Evolutionary conservation across 106 monocot genomes (phyloP).

Genomic region (Dioscorea alata): DNA sequence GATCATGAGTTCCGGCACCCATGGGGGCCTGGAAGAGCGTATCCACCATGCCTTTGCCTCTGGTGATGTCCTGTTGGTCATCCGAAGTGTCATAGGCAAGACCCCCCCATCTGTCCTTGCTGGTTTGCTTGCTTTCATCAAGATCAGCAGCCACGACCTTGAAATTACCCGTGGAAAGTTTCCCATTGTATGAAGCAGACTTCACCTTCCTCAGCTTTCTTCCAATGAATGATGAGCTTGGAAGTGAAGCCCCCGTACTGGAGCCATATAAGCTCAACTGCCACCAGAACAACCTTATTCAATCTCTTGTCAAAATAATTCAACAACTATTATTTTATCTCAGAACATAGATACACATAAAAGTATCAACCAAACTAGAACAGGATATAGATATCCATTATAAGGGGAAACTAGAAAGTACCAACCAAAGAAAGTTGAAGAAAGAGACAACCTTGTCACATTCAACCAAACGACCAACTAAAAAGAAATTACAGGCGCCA

Average conservation of each 20-base stretch:
- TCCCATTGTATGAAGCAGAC: conserved; percentile 18
- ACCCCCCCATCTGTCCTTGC: conserved; percentile 26
- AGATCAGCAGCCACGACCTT: conserved; percentile 35
- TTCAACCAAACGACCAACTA: not conserved
- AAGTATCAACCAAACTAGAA: not conserved
- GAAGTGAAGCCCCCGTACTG: conserved; percentile 4
- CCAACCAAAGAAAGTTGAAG: no score
- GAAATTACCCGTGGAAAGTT: conserved; percentile 18
- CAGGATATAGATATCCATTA: not conserved
- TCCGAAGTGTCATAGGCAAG: conserved; percentile 45
- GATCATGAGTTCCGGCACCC: conserved; percentile 38
- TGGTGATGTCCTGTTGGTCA: conserved; percentile 60
- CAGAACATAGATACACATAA: not conserved
- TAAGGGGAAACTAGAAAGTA: not conserved
- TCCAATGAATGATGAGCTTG: conserved; percentile 35
- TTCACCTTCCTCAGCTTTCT: conserved; percentile 25
- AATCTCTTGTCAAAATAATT: not conserved
- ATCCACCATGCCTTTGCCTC: conserved; percentile 52
- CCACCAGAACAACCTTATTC: not conserved
- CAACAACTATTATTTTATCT: not conserved
- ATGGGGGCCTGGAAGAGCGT: conserved; percentile 55
- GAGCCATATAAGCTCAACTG: conserved; percentile 18
- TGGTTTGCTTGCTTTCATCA: conserved; percentile 49
- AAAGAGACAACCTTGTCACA: not conserved
- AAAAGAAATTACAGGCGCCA: not conserved